Base-by-base conservation (phyloP, 768 basidiomycete species). In the Suillus sp. region DNA sequence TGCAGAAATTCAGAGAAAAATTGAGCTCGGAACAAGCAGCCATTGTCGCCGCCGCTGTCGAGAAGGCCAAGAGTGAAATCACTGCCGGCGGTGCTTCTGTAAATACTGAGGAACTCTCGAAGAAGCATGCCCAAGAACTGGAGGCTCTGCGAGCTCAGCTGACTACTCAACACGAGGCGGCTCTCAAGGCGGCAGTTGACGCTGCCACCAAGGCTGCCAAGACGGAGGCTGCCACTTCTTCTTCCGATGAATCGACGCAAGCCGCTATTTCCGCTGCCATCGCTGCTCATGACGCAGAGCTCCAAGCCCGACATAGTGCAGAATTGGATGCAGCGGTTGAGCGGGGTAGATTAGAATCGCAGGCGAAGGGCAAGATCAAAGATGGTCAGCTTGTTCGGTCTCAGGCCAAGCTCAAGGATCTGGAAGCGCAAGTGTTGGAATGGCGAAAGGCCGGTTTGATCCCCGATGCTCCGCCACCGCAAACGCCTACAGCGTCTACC, bases 281-380 rank as follows among this genome's bases (percentile, higher is more conserved):
- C 51, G 76, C 75, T 1, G 81, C 83, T 48, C 79, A 83, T 63
- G 80, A 86, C 57, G 78, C 80, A 65, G 77, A 80, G 27, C 64
- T 81, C 4, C 77, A 83, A 70, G 74, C 78, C 13, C 78, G 77
- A 45, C 84, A 85, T 27, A 77, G 79, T 7, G 79, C 84, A 27
- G 89, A 89, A 59, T 83, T 91, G 38, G 80, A 80, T 3, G 78
- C 83, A 7, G 91, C 91, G 1, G 80, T 89, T 8, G 91, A 93
- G 57, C 78, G 84, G 3, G 91, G 91, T 2, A 80, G 91, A 54
- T 78, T 83, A 78, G 91, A 93, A 66, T 79, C 82, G 58, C 77
- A 69, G 1, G 78, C 85, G 27, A 90, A 89, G 76, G 71, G 76
- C 38, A 90, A 88, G 71, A 67, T 93, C 48, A 92, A 92, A 75